Base-by-base conservation (phyloP, 768 basidiomycete genomes). In the Lentinula detonsa region DNA sequence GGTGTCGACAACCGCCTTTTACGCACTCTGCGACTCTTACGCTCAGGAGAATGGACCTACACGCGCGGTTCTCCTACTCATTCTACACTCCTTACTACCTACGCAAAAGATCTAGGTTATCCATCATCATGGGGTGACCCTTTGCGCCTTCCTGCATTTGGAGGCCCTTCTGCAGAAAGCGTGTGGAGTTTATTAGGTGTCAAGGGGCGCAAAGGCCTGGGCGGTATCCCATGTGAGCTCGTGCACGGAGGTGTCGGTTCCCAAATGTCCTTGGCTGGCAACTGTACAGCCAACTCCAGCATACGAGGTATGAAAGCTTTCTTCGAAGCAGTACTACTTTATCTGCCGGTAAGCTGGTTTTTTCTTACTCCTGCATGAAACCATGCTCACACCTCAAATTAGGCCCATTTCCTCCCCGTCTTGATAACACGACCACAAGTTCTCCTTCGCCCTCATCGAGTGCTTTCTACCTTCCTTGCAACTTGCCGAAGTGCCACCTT, bases 161-260 rank as follows among this genome's bases (percentile, higher is more conserved):
- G 90, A 4, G 86, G 87, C 10, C 56, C 70, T 23, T 18, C 66
- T 4, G 86, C 89, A 3, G 74, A 79, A 63, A 68, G 72, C 1
- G 67, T 70, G 5, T 93, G 90, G 91, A 75, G 79, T 55, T 63
- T 64, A 10, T 68, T 93, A 7, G 82, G 83, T 1, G 78, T 91
- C 0, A 70, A 64, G 6, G 80, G 76, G 23, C 72, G 91, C 50
- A 45, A 69, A 1, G 79, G 82, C 3, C 67, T 88, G 3, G 91
- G 89, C 2, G 91, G 91, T 1, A 63, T 92, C 6, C 91, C 91
- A 1, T 93, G 91, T 65, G 86, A 91, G 67, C 65, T 91, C 3
- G 81, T 92, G 0, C 91, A 93, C 65, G 84, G 82, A 9, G 70
- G 75, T n/a, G 72, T 84, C 40, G 81, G 81, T 37, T 67, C 74